These are phyloP conservation scores for Xylaria venustula DNA, from an alignment of 495 filamentous ascomycete species.

Conservation along the genomic window DNA sequence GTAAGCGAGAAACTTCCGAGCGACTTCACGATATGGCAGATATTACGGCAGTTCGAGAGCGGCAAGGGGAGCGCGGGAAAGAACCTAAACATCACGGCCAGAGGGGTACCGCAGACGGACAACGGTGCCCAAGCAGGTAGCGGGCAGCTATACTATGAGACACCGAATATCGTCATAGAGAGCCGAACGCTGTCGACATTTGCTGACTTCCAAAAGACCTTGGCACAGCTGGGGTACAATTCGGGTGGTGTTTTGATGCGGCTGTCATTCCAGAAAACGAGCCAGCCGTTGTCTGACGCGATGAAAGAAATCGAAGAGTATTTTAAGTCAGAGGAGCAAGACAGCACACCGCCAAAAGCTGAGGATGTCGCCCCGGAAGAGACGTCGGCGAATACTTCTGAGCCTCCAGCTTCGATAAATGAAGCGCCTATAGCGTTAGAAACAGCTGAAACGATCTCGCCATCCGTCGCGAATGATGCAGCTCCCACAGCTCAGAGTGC, in stretches of 20 bases:
- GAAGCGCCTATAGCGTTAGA: constrained; percentile 11
- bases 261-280: constrained; percentile 70
- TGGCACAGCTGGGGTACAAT: constrained; percentile 84
- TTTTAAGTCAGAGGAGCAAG: constrained; percentile 52
- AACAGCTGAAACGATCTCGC: not conserved
- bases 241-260: constrained; percentile 75
- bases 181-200: constrained; percentile 73
- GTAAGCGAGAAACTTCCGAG: constrained; percentile 80
- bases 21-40: constrained; percentile 79
- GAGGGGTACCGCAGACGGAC: constrained; percentile 61
- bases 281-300: constrained; percentile 79
- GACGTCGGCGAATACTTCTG: constrained; percentile 5
- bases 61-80: constrained; percentile 53
- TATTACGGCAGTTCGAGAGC: constrained; percentile 85
- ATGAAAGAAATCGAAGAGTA: constrained; percentile 75
- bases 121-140: constrained; percentile 52
- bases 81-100: constrained; percentile 74
- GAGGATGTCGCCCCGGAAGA: constrained; percentile 2
- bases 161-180: constrained; percentile 78
- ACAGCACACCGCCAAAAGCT: constrained; percentile 9
- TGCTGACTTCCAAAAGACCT: constrained; percentile 78
- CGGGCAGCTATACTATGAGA: constrained; percentile 83
- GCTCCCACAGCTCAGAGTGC: constrained; percentile 10
- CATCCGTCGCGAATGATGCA: constrained; percentile 3
- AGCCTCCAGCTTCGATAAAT: constrained; percentile 8